Percentiles rank a stretch among this genome's conserved stretches.
Conservation (phyloP, 192 early-diverging fungal species). For the Kappamyces sp. region DNA sequence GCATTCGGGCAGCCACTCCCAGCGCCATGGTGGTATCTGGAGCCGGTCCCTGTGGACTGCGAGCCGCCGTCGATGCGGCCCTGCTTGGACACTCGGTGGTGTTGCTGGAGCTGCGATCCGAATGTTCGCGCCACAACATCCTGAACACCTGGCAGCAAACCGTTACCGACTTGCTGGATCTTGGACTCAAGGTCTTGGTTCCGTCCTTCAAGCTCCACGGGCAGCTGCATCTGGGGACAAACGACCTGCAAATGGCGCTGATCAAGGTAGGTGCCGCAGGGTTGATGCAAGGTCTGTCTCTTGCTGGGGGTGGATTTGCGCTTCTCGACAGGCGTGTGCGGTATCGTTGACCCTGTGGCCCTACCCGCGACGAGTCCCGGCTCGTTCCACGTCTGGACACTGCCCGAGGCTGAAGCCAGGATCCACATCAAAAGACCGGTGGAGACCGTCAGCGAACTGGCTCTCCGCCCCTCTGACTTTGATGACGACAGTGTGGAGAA, state of each 20-base stretch:
- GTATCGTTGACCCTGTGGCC: constrained; percentile 27
- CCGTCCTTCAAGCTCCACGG: constrained; percentile 27
- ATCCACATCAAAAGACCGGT: constrained; percentile 11
- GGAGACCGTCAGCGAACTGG: constrained; percentile 17
- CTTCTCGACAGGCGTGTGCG: constrained; percentile 29
- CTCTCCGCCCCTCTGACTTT: constrained; percentile 21
- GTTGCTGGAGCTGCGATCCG: constrained; percentile 29
- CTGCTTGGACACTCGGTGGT: constrained; percentile 22
- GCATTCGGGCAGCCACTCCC: not conserved
- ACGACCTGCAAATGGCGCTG: constrained; percentile 30
- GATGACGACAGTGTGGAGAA: constrained; percentile 20
- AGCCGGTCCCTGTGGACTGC: constrained; percentile 40
- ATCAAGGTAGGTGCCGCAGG: too few species aligned
- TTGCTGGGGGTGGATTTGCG: constrained; percentile 26
- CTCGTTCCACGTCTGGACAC: constrained; percentile 21
- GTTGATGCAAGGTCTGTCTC: too few species aligned
- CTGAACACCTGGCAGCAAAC: constrained; percentile 35
- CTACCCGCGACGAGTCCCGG: not conserved
- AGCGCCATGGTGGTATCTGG: constrained; percentile 27
- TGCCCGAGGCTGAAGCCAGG: constrained; percentile 22
- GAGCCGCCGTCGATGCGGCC: constrained; percentile 31
- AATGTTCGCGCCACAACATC: constrained; percentile 39
- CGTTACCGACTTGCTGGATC: constrained; percentile 24
- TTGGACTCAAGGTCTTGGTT: constrained; percentile 26
- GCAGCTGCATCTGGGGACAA: constrained; percentile 29